Evolutionary conservation across 176 grass and related monocot species (phyloP).

Genomic region (Paspalum vaginatum): DNA sequence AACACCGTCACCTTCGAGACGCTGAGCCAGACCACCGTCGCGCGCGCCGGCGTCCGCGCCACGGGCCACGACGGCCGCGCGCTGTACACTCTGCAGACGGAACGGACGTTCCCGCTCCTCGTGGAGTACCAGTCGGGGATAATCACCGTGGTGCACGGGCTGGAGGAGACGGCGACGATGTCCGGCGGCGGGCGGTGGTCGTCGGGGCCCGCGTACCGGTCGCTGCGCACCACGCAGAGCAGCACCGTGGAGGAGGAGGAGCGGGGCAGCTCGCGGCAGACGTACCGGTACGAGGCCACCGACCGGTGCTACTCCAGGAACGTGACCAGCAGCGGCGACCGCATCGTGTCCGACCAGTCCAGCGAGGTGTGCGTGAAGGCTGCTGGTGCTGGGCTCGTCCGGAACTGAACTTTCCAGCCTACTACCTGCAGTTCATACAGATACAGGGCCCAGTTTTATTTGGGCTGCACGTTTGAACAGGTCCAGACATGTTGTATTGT

Average conservation of each 20-base stretch:
- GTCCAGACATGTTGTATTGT: too few species aligned
- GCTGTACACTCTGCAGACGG: constrained; percentile 45
- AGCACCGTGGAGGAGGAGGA: background rate
- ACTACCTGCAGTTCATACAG: too few species aligned
- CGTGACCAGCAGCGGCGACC: constrained; percentile 48
- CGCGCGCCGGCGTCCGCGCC: constrained; percentile 40
- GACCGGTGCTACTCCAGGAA: constrained; percentile 63
- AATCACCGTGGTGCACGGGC: background rate
- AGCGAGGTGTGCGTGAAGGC: constrained; percentile 33
- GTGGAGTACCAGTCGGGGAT: too few species aligned
- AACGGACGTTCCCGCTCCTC: constrained; percentile 50
- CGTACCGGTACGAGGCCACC: constrained; percentile 16
- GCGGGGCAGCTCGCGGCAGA: background rate
- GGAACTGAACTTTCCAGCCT: too few species aligned
- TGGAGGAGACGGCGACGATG: constrained; percentile 15
- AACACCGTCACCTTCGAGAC: constrained; percentile 47
- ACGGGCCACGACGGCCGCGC: constrained; percentile 24
- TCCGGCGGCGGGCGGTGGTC: constrained; percentile 27
- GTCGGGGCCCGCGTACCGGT: background rate
- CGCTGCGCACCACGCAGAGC: constrained; percentile 18
- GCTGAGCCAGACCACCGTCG: constrained; percentile 46
- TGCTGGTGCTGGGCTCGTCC: too few species aligned
- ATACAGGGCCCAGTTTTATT: too few species aligned
- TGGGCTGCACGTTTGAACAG: too few species aligned
- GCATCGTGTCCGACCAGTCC: constrained; percentile 31